Evolutionary conservation across 306 rosid genomes (phyloP).

Genomic region (Gleditsia sinensis): DNA sequence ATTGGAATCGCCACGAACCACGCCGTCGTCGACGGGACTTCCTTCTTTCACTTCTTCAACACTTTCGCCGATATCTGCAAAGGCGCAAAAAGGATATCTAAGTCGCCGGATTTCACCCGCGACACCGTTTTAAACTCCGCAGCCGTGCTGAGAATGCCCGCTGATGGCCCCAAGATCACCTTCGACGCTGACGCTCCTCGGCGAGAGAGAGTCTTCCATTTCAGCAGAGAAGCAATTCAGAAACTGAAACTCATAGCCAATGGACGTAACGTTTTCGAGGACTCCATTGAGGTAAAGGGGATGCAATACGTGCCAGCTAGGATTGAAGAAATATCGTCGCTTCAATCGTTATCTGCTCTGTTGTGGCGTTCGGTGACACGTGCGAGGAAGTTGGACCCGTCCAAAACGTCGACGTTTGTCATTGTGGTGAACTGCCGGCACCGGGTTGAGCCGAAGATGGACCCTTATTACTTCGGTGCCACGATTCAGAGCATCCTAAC

Average conservation of each 20-base stretch:
- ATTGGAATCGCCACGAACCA: conserved; percentile 73
- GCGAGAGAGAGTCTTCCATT: conserved; percentile 78
- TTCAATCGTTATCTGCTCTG: conserved; percentile 83
- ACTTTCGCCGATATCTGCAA: conserved; percentile 69
- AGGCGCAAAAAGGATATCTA: conserved; percentile 49
- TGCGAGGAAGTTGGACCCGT: conserved; percentile 50
- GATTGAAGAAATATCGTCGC: conserved; percentile 67
- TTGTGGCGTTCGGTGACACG: conserved; percentile 90
- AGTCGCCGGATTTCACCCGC: conserved; percentile 57
- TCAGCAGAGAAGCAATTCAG: conserved; percentile 57
- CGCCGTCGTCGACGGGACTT: conserved; percentile 76
- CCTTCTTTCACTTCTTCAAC: conserved; percentile 94
- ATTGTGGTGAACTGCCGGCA: conserved; percentile 96
- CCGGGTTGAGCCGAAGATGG: conserved; percentile 68
- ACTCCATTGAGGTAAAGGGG: conserved; percentile 41
- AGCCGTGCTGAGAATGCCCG: conserved; percentile 58
- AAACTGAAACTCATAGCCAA: conserved; percentile 51
- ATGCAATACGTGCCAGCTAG: conserved; percentile 32
- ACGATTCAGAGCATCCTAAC: conserved; percentile 96
- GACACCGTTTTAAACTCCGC: conserved; percentile 62
- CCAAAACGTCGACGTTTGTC: conserved; percentile 74
- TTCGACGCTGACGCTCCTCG: conserved; percentile 55
- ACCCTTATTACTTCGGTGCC: conserved; percentile 75
- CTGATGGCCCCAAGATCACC: conserved; percentile 68
- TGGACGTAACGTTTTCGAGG: conserved; percentile 35